These are phyloP conservation scores for Arthrinium phaeospermum DNA, from an alignment of 2,329 filamentous ascomycete genomes.

Conservation along the genomic window DNA sequence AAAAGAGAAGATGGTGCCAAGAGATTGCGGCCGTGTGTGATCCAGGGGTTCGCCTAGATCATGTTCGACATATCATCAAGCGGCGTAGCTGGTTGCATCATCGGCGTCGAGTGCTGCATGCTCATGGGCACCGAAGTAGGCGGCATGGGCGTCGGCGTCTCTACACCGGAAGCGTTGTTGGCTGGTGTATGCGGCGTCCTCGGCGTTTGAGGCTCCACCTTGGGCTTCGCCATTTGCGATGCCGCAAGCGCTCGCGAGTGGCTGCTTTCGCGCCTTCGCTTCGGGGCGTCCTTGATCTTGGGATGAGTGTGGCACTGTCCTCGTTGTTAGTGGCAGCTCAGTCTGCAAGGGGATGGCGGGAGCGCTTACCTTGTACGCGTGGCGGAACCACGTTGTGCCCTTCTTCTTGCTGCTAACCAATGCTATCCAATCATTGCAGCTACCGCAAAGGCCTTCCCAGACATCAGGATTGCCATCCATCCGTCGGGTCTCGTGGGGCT, in stretches of 20 bases:
- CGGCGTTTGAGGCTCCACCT: constrained; percentile 49
- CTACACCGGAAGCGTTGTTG: constrained; percentile 38
- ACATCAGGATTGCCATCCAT: constrained; percentile 83
- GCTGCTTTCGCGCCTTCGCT: constrained; percentile 68
- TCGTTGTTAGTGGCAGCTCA: neutral
- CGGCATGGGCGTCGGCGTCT: constrained; percentile 44
- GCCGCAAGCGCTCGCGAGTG: constrained; percentile 51
- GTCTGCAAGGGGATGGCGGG: neutral
- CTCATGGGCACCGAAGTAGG: constrained; percentile 34
- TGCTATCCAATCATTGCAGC: constrained; percentile 81
- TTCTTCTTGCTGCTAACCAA: constrained; percentile 88
- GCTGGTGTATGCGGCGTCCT: constrained; percentile 52
- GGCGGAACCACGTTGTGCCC: constrained; percentile 89
- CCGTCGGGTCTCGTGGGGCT: constrained; percentile 74
- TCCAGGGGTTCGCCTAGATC: constrained; percentile 43
- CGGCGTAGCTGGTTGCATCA: constrained; percentile 41
- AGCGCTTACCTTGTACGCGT: constrained; percentile 77
- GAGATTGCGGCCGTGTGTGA: neutral
- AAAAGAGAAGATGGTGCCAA: constrained; percentile 24
- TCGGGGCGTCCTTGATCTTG: constrained; percentile 74
- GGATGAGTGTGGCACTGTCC: constrained; percentile 73
- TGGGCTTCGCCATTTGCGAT: constrained; percentile 53
- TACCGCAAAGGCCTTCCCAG: constrained; percentile 80
- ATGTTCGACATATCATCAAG: constrained; percentile 51
- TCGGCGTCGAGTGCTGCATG: constrained; percentile 35